Base-by-base conservation (phyloP, 1,139 yeast species). In the Candida sp. region DNA sequence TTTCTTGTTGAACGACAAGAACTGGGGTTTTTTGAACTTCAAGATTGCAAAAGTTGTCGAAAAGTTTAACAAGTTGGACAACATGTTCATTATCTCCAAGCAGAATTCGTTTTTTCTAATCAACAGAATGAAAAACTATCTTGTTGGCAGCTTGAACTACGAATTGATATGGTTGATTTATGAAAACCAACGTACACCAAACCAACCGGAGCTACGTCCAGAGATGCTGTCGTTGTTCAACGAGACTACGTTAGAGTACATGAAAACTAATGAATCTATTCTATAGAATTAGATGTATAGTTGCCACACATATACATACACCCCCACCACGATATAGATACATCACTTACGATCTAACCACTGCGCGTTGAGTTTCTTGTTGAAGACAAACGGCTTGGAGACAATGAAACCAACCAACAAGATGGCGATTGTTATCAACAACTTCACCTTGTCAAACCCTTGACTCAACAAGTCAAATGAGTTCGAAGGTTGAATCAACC, bases 391-490 rank as follows among this genome's bases (percentile, higher is more conserved):
- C n/a, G 93, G 92, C 51, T 78, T 80, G 33, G 85, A 69, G 11
- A 80, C 63, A 3, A 74, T 63, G 53, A 66, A 73, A 1, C 78
- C 77, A 0, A 74, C 68, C 3, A 84, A 52, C 51, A 92, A 73
- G 0, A 78, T 73, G 1, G 70, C 68, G 3, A 93, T 78, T 0
- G 97, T 90, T 4, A 75, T 59, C 8, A 87, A 50, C 49, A 94
- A 79, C 60, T 86, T 88, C 12, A 73, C 63, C 61, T 84, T 88
- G 58, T 87, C 92, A 63, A 94, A 94, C 42, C 77, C 77, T 44
- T 79, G 75, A 43, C 86, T 80, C 62, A 92, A 79, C 53, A 85
- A 75, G 68, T 94, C 99, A 69, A 90, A 93, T 47, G 92, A 90
- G 49, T 83, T 81, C 0, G 97, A 90, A 1, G 98, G 98, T 49